Evolutionary conservation across 179 eudicot genomes (phyloP).

Genomic region (Gypsophila paniculata): DNA sequence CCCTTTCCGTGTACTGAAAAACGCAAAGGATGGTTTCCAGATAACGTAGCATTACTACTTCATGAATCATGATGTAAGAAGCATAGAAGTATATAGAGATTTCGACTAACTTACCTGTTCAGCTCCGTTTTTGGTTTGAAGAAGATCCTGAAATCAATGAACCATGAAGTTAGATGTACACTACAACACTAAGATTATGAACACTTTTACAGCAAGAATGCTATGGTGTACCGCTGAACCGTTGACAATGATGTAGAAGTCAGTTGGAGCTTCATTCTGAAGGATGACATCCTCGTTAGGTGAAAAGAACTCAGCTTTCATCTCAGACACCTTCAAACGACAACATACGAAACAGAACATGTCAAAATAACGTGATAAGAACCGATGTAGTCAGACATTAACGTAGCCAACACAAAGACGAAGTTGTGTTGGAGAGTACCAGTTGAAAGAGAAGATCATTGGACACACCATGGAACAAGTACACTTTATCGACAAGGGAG

Average conservation of each 20-base stretch:
- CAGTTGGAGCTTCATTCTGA: constrained; percentile 94
- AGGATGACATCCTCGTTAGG: constrained; percentile 90
- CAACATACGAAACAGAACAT: background rate
- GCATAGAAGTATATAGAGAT: background rate
- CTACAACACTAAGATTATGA: background rate
- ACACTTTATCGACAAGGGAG: constrained; percentile 65
- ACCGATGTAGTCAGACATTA: background rate
- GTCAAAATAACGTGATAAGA: background rate
- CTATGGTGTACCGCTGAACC: constrained; percentile 63
- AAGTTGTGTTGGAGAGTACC: constrained; percentile 40
- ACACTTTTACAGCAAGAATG: background rate
- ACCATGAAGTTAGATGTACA: constrained; percentile 19
- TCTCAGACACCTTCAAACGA: constrained; percentile 67
- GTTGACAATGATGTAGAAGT: constrained; percentile 72
- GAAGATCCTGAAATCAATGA: constrained; percentile 49
- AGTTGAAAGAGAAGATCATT: constrained; percentile 92
- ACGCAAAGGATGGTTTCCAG: no score
- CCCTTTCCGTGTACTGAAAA: background rate
- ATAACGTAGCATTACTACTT: background rate
- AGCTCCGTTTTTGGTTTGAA: constrained; percentile 48
- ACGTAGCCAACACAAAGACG: background rate
- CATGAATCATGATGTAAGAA: background rate
- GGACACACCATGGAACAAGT: constrained; percentile 81
- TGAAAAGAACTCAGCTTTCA: constrained; percentile 95
- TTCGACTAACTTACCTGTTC: constrained; percentile 52